Percentiles rank a stretch among this genome's conserved stretches.
These are phyloP conservation scores for Talinum fruticosum DNA, from an alignment of 148 eudicot genomes.

Conservation along the genomic window DNA sequence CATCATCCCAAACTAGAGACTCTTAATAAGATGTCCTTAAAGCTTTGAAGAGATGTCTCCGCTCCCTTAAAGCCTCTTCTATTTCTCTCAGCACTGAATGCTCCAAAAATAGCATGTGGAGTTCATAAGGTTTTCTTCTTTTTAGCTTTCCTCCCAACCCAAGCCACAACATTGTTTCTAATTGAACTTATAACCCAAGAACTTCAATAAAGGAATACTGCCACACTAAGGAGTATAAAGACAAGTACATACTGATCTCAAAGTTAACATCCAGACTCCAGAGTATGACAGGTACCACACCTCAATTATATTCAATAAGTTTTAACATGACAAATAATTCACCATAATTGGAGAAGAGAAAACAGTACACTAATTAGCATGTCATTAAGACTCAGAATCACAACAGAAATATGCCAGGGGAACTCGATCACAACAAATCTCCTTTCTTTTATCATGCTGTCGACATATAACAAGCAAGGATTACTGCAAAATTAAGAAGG, in stretches of 20 bases:
- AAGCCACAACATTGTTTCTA: too few species aligned
- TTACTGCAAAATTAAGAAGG: background rate
- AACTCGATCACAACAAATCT: conserved; percentile 11
- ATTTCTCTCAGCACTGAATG: too few species aligned
- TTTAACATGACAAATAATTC: background rate
- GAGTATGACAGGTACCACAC: background rate
- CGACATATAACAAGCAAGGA: background rate
- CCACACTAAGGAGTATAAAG: background rate
- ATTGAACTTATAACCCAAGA: too few species aligned
- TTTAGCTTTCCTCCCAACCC: too few species aligned
- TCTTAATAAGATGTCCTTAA: too few species aligned
- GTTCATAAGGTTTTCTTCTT: too few species aligned
- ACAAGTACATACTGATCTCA: background rate
- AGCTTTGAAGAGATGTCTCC: too few species aligned
- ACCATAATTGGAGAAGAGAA: background rate
- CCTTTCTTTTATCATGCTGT: too few species aligned
- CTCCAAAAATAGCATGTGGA: too few species aligned
- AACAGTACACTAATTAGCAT: background rate
- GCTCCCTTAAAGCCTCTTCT: too few species aligned
- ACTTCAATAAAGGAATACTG: too few species aligned
- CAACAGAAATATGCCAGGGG: background rate
- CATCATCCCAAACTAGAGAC: too few species aligned
- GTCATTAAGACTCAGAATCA: background rate
- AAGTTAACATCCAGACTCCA: conserved; percentile 3
- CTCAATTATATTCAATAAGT: background rate